Conservation (phyloP, 2,329 filamentous ascomycete species). For the Penicillium sp. region DNA sequence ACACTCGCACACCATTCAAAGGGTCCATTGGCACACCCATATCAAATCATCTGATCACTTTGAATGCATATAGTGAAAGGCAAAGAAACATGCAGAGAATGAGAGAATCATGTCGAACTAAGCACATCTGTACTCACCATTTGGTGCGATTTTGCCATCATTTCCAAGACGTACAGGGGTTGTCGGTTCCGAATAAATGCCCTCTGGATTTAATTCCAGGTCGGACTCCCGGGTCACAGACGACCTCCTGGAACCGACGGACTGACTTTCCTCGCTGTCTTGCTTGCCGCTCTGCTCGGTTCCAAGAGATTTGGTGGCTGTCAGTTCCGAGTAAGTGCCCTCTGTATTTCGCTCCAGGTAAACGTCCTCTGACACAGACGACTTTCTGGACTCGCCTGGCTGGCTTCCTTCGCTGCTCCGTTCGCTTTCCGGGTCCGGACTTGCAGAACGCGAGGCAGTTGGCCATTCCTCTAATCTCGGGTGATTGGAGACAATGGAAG, state of each 20-base stretch:
- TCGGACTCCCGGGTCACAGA: not conserved
- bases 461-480: not conserved
- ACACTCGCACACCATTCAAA: not conserved
- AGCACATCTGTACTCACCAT: not conserved
- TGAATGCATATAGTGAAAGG: not conserved
- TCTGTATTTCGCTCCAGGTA: not conserved
- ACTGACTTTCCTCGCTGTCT: not conserved
- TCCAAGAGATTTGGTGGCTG: not conserved
- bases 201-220: not conserved
- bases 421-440: not conserved
- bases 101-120: not conserved
- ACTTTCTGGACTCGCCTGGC: not conserved
- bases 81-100: not conserved
- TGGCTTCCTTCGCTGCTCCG: not conserved
- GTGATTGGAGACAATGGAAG: not conserved
- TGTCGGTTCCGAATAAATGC: not conserved
- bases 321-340: not conserved
- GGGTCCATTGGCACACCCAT: not conserved
- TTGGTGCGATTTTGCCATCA: not conserved
- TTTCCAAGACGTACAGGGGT: not conserved
- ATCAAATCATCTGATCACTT: not conserved
- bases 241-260: not conserved
- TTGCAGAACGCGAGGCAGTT: not conserved
- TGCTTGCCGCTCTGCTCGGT: not conserved
- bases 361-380: not conserved